These are phyloP conservation scores for Malassezia sp. DNA, from an alignment of 1,284 basidiomycete species.

Conservation along the genomic window DNA sequence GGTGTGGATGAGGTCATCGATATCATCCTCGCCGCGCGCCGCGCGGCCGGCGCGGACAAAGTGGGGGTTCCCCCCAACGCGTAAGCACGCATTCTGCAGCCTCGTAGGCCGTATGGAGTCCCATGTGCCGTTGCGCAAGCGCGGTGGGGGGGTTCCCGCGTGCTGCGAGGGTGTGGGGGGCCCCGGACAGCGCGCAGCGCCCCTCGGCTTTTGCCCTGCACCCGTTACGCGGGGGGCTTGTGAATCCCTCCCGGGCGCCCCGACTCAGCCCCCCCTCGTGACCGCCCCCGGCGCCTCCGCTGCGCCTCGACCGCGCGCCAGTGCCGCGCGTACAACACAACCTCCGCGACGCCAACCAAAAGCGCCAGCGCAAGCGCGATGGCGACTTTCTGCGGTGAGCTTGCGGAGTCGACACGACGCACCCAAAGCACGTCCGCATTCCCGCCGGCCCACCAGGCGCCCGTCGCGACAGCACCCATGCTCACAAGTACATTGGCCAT, in stretches of 20 bases:
- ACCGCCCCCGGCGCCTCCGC: neutral
- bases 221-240: too few relatives aligned
- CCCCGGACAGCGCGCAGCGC: too few relatives aligned
- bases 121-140: too few relatives aligned
- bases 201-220: too few relatives aligned
- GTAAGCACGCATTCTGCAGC: too few relatives aligned
- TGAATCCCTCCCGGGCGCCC: too few relatives aligned
- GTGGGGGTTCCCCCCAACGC: conserved; percentile 21
- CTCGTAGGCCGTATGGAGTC: too few relatives aligned
- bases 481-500: conserved; percentile 17
- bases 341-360: conserved; percentile 14
- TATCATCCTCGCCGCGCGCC: conserved; percentile 76
- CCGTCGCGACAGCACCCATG: conserved; percentile 19
- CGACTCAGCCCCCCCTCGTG: too few relatives aligned
- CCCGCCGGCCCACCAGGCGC: conserved; percentile 20
- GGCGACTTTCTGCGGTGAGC: conserved; percentile 2
- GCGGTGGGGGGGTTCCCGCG: too few relatives aligned
- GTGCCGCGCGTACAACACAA: conserved; percentile 16
- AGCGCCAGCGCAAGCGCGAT: conserved; percentile 4
- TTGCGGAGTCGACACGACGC: conserved; percentile 1
- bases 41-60: conserved; percentile 51
- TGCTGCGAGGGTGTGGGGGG: too few relatives aligned
- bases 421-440: conserved; percentile 12
- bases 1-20: conserved; percentile 74
- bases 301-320: conserved; percentile 1